A percentile compares a stretch with the other conserved stretches of the same genome.
These are phyloP conservation scores for Abelmoschus esculentus DNA, from an alignment of 345 rosid genomes.

Conservation along the genomic window DNA sequence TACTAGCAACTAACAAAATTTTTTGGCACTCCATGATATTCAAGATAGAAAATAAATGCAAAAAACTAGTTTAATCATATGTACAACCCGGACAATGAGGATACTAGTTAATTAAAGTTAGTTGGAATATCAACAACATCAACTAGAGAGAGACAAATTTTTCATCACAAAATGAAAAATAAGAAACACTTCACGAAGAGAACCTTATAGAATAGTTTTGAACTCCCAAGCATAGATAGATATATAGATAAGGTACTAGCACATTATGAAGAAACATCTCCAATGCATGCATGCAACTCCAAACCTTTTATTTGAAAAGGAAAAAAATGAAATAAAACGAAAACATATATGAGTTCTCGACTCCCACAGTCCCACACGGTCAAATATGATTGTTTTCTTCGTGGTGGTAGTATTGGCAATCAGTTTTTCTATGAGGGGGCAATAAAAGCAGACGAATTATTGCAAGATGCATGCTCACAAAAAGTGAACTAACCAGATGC, in stretches of 20 bases:
- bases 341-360: not conserved
- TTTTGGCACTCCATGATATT: conserved; percentile 7
- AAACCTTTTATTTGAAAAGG: not conserved
- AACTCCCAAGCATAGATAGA: not conserved
- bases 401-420: not conserved
- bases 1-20: not conserved
- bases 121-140: not conserved
- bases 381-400: not conserved
- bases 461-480: not conserved
- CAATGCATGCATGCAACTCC: not conserved
- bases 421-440: not conserved
- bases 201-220: not conserved
- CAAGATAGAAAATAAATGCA: not conserved
- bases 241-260: not conserved
- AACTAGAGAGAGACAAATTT: not conserved
- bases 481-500: conserved; percentile 44
- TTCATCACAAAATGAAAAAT: not conserved
- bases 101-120: not conserved
- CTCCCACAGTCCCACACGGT: not conserved
- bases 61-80: not conserved
- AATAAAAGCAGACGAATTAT: not conserved
- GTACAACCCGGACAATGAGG: not conserved
- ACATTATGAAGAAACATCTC: conserved; percentile 7
- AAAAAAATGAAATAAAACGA: not conserved
- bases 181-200: not conserved